phyloP scores from a whole-genome alignment of 2,329 filamentous ascomycete genomes.

The Sordariomycetes sp. region DNA sequence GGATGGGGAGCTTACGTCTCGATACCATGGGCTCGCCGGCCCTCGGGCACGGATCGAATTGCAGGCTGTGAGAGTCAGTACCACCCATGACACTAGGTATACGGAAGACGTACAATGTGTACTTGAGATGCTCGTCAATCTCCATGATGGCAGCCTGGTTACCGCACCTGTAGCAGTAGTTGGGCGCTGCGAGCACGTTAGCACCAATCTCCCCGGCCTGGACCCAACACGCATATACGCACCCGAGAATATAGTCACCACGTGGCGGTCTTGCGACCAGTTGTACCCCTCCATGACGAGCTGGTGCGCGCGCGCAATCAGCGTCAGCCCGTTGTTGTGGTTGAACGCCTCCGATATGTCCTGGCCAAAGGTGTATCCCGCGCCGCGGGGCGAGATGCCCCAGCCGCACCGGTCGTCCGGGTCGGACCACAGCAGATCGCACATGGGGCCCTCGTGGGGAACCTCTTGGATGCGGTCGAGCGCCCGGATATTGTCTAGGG shows the following conservation, averaged over 20 bases:
- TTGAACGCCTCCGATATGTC: conserved; percentile 99
- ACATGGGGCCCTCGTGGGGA: conserved; percentile 96
- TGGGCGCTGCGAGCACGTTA: conserved; percentile 44
- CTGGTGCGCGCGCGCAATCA: conserved; percentile 94
- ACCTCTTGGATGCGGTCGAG: conserved; percentile 97
- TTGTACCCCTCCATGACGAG: conserved; percentile 99
- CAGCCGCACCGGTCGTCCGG: conserved; percentile 93
- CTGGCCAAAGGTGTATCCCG: conserved; percentile 90
- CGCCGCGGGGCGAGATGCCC: conserved; percentile 90
- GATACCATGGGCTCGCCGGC: conserved; percentile 99
- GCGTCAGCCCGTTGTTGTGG: conserved; percentile 93
- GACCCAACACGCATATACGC: neutral
- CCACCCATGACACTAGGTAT: conserved; percentile 6
- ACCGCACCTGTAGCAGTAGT: conserved; percentile 97
- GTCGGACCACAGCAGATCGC: conserved; percentile 94
- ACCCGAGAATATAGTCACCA: conserved; percentile 98
- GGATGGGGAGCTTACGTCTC: conserved; percentile 45
- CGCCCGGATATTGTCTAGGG: conserved; percentile 86
- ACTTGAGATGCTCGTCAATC: conserved; percentile 98
- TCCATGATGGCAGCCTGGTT: conserved; percentile 99
- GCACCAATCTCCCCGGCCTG: neutral
- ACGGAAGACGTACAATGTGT: conserved; percentile 73
- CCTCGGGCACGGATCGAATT: conserved; percentile 96
- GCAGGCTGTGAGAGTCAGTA: conserved; percentile 53
- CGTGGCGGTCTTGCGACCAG: conserved; percentile 96